A percentile compares a stretch with the other conserved stretches of the same genome.
Evolutionary conservation across 805 yeast species (phyloP).

Genomic region (Priceomyces medius): DNA sequence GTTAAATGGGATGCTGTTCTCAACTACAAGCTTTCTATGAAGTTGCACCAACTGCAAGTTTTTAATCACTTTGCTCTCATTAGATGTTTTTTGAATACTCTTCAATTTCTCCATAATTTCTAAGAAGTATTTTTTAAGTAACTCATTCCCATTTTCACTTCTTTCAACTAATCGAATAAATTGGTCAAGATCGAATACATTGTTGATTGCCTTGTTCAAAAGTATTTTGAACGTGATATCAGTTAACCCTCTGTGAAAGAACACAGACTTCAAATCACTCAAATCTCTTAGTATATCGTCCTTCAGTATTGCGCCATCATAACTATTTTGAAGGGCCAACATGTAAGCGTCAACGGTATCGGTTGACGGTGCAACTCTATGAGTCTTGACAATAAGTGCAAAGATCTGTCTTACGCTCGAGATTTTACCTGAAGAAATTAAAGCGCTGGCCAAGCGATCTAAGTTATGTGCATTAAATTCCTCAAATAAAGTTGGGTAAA

Average conservation of each 20-base stretch:
- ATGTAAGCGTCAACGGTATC: slow-evolving; percentile 21
- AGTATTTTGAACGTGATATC: slow-evolving; percentile 19
- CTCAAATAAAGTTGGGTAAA: slow-evolving; percentile 11
- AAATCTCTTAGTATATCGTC: slow-evolving; percentile 19
- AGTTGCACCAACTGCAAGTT: slow-evolving; percentile 23
- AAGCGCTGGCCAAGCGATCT: slow-evolving; percentile 23
- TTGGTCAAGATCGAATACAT: slow-evolving; percentile 27
- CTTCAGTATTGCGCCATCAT: slow-evolving; percentile 7
- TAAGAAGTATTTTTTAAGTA: slow-evolving; percentile 16
- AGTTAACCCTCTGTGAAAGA: slow-evolving; percentile 24
- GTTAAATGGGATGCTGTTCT: slow-evolving; percentile 4
- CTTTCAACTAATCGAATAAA: slow-evolving; percentile 20
- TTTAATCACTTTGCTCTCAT: slow-evolving; percentile 10
- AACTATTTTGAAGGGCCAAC: slow-evolving; percentile 12
- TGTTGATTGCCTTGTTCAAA: slow-evolving; percentile 19
- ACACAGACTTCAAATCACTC: slow-evolving; percentile 22
- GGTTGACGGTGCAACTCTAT: slow-evolving; percentile 21
- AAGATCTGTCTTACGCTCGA: slow-evolving; percentile 14
- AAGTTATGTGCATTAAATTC: slow-evolving; percentile 19
- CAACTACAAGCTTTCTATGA: slow-evolving; percentile 13
- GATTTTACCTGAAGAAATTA: slow-evolving; percentile 16
- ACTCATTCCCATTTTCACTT: slow-evolving; percentile 5
- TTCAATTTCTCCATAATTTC: slow-evolving; percentile 20
- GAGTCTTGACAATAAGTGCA: slow-evolving; percentile 10
- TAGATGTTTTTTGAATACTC: slow-evolving; percentile 11